Evolutionary conservation across 2,329 filamentous ascomycete species (phyloP).

Genomic region (Zymoseptoria brevis): DNA sequence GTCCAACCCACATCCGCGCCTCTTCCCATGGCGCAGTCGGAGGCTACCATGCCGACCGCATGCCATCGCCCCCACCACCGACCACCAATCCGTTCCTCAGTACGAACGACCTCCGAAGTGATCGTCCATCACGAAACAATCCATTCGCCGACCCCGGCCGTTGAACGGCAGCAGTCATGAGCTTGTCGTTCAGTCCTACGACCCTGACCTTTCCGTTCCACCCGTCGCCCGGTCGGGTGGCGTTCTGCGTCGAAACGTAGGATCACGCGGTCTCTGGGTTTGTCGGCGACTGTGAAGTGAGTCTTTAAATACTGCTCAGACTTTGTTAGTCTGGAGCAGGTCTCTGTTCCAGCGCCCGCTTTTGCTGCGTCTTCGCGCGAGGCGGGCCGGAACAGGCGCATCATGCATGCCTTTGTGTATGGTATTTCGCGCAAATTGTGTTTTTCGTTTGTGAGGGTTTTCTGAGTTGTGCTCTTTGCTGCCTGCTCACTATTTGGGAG

Average conservation of each 20-base stretch:
- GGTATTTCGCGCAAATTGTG: conserved; percentile 29
- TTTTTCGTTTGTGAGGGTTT: conserved; percentile 26
- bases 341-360: conserved; percentile 15
- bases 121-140: conserved; percentile 16
- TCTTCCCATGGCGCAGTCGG: conserved; percentile 40
- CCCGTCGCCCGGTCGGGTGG: conserved; percentile 27
- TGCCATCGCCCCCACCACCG: conserved; percentile 21
- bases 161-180: conserved; percentile 31
- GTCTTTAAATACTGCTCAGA: conserved; percentile 31
- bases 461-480: conserved; percentile 30
- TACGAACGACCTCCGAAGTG: conserved; percentile 21
- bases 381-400: conserved; percentile 29
- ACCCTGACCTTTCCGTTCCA: conserved; percentile 38
- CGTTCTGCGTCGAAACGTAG: conserved; percentile 34
- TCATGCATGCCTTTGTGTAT: conserved; percentile 31
- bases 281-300: conserved; percentile 22
- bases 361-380: conserved; percentile 10
- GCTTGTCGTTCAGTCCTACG: conserved; percentile 27
- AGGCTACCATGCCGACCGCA: conserved; percentile 33
- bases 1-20: conserved; percentile 36
- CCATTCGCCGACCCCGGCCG: conserved; percentile 35
- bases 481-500: not conserved
- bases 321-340: conserved; percentile 12
- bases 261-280: conserved; percentile 15
- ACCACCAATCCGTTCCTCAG: conserved; percentile 22